These are phyloP conservation scores for Cutaneotrichosporon dermatis DNA, from an alignment of 1,284 basidiomycete species.

Conservation along the genomic window DNA sequence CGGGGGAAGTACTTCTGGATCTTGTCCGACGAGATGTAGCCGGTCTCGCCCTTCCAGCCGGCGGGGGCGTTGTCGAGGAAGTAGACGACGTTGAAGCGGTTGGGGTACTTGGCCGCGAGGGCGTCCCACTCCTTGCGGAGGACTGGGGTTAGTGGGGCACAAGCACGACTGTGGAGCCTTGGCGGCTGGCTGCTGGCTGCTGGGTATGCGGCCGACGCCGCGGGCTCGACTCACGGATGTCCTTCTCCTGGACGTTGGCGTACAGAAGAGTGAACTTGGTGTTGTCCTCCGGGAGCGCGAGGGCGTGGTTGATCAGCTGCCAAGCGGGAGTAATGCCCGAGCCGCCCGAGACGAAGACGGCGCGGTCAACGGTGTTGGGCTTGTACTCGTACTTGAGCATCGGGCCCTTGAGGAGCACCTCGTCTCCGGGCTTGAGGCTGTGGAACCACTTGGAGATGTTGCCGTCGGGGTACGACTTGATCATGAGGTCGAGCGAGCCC, in stretches of 20 bases:
- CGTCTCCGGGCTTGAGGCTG: slow-evolving; percentile 69
- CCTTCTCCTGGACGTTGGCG: slow-evolving; percentile 82
- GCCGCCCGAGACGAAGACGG: slow-evolving; percentile 79
- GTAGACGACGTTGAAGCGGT: slow-evolving; percentile 73
- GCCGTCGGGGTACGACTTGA: slow-evolving; percentile 69
- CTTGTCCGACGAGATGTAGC: slow-evolving; percentile 68
- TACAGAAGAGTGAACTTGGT: slow-evolving; percentile 93
- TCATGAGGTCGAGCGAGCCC: slow-evolving; percentile 72
- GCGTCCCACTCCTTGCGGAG: slow-evolving; percentile 75
- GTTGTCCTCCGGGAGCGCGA: slow-evolving; percentile 70
- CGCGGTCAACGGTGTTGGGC: slow-evolving; percentile 77
- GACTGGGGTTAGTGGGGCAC: slow-evolving; percentile 41
- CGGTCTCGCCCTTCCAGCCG: slow-evolving; percentile 68
- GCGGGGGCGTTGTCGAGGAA: slow-evolving; percentile 71
- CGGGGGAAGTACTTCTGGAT: slow-evolving; percentile 65
- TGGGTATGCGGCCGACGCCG: too few species aligned
- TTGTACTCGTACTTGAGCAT: slow-evolving; percentile 77
- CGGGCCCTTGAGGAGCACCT: slow-evolving; percentile 83
- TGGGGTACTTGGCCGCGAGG: slow-evolving; percentile 65
- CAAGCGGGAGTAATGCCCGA: slow-evolving; percentile 53
- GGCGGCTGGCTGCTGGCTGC: too few species aligned
- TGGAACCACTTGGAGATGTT: slow-evolving; percentile 75
- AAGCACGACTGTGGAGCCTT: too few species aligned
- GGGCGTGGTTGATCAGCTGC: slow-evolving; percentile 65
- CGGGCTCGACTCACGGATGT: slow-evolving; percentile 57